Conservation (phyloP, 192 early-diverging fungal genomes). For the Backusella mclennaniae region DNA sequence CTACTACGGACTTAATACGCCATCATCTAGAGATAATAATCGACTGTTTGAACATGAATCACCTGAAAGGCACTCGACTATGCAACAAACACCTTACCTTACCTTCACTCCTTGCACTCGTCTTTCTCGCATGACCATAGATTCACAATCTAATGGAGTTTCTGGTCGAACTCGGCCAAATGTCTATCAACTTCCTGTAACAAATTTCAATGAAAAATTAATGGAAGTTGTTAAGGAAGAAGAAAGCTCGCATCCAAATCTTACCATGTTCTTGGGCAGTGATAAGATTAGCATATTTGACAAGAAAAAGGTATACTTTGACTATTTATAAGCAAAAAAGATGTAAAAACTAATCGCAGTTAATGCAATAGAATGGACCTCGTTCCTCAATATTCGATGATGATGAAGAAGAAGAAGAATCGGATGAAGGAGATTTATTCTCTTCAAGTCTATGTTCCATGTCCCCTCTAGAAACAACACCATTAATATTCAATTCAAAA, state of each 20-base stretch:
- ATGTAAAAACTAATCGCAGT: neutral
- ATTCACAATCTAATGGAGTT: conserved; percentile 1
- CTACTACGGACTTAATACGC: neutral
- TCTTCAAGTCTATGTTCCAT: neutral
- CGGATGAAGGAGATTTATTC: conserved; percentile 13
- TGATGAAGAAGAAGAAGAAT: neutral
- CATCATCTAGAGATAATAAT: neutral
- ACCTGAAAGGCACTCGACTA: neutral
- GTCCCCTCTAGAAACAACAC: neutral
- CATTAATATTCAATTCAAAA: neutral
- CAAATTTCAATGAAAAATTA: conserved; percentile 5
- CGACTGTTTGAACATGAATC: neutral
- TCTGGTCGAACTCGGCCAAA: neutral
- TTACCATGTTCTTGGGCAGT: neutral
- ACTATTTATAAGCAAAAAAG: neutral
- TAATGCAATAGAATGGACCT: neutral
- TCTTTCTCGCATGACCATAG: conserved; percentile 10
- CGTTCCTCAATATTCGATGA: neutral
- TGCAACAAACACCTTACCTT: neutral
- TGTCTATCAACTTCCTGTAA: neutral
- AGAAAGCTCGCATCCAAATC: neutral
- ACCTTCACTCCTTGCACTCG: conserved; percentile 14
- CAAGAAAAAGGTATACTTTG: neutral
- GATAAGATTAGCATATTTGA: conserved; percentile 13
- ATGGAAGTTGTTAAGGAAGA: conserved; percentile 7